Percentiles rank a stretch among this genome's conserved stretches.
These are phyloP conservation scores for Fusarium sacchari DNA, from an alignment of 2,329 filamentous ascomycete genomes.

Conservation along the genomic window DNA sequence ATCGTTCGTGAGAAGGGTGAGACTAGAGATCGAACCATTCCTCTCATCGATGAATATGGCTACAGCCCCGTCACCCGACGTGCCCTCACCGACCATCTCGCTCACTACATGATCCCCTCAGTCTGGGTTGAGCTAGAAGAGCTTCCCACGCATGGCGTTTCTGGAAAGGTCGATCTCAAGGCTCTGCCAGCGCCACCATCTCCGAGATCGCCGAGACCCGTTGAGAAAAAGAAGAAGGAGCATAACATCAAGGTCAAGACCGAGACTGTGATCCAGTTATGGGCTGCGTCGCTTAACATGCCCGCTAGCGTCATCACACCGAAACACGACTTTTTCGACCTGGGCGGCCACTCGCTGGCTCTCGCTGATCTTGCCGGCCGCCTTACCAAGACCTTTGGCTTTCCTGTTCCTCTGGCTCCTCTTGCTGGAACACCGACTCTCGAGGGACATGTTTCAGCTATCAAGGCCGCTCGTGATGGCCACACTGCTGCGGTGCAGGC, in stretches of 20 bases:
- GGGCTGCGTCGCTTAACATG: conserved; percentile 77
- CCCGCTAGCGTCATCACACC: conserved; percentile 69
- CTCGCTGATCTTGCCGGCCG: conserved; percentile 81
- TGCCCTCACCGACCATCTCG: conserved; percentile 71
- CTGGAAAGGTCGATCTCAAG: conserved; percentile 81
- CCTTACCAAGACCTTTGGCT: conserved; percentile 75
- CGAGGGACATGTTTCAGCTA: conserved; percentile 75
- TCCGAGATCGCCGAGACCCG: conserved; percentile 55
- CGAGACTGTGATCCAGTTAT: conserved; percentile 75
- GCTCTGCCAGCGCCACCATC: conserved; percentile 72
- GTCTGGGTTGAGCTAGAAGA: conserved; percentile 79
- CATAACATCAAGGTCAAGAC: conserved; percentile 72
- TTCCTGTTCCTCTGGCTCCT: conserved; percentile 75
- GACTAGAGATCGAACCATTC: conserved; percentile 64
- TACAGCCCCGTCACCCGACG: conserved; percentile 76
- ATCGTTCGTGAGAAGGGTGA: conserved; percentile 74
- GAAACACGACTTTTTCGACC: conserved; percentile 82
- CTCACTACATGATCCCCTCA: conserved; percentile 85
- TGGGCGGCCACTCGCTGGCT: conserved; percentile 81
- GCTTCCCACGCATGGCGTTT: conserved; percentile 80
- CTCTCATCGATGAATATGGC: conserved; percentile 75
- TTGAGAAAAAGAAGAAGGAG: conserved; percentile 56
- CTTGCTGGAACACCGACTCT: conserved; percentile 78
- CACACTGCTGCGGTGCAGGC: conserved; percentile 80
- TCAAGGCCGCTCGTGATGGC: conserved; percentile 76